Evolutionary conservation across 225 moss, liverwort and hornwort species (phyloP), one percentile per base, ranked within the genome.

Genomic region (Anthoceros angustus): DNA sequence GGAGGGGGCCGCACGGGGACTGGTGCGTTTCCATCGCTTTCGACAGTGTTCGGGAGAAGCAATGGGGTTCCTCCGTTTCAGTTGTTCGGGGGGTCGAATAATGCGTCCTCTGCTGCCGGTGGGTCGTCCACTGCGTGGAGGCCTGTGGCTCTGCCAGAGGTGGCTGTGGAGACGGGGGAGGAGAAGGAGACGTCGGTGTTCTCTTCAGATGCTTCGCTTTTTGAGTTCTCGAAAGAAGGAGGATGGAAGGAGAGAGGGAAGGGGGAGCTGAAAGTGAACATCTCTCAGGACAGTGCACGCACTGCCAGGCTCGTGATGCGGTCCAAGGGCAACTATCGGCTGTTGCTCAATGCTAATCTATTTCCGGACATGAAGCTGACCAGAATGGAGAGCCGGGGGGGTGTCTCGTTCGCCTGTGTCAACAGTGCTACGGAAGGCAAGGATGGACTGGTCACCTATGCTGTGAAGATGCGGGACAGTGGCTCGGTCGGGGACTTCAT

Each of bases 161-260:
- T 55, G 6, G n/a, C 55, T n/a, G 55, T 55, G 23, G 55, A 55
- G 55, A 55, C 55, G 14, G 55, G 55, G n/a, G 55, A 55, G 55
- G 55, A 55, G 55, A 55, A 55, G 55, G 55, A 55, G 14, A 55
- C n/a, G 23, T 8, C 55, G 23, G 55, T 55, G 5, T 55, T 55
- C 23, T 55, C 55, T 0, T 55, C 55, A 15, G 55, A 55, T 55
- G 55, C 55, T 15, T 18, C 55, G n/a, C 55, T 55, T 1, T 55
- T 55, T 15, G 55, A 55, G 55, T 55, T 55, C 4, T 23, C 23
- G n/a, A 55, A 55, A 23, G 55, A 55, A 4, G 55, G 55, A 7
- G 55, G 6, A 23, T 55, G 55, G 55, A 55, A 55, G 55, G 55
- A 55, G 55, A 55, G 55, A n/a, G 55, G 55, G n/a, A 55, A 55